Base-by-base conservation (phyloP, 768 basidiomycete genomes). In the Mycena filopes region DNA sequence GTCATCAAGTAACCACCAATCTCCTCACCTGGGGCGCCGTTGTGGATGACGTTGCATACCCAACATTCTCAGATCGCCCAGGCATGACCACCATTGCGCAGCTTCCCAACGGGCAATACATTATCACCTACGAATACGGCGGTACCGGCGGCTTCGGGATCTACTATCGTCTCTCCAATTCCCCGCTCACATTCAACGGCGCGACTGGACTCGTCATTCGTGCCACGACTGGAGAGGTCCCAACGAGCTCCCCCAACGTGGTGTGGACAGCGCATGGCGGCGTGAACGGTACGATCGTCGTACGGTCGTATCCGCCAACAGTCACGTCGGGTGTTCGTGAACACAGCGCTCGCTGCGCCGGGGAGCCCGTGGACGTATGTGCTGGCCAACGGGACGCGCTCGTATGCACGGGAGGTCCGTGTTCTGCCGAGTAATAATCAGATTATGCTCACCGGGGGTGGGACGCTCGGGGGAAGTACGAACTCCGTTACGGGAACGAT, bases 241-340 rank as follows among this genome's bases (percentile, higher is more conserved):
- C 71, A 16, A 63, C 53, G 23, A 63, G 63, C 43, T 70, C 69
- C 26, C 71, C 71, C 9, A 42, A 60, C 40, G 58, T 68, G 3
- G 55, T 42, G n/a, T 70, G 71, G 69, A 72, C 69, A n/a, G 53
- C 69, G 0, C 31, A 50, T 25, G 71, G 71, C 21, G 71, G 71
- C 5, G 41, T 46, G 12, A 70, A 72, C 40, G 69, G 71, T 8
- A 68, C 67, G 13, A 63, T 72, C 7, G 55, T 68, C 28, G 61
- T 72, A 63, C 70, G 3, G 55, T 68, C 28, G 61, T 72, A 5
- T 66, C 60, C 11, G 69, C 69, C 38, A 70, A 64, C 43, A 66
- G 64, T 41, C 64, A 72, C 33, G 56, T 60, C 1, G 69, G 0
- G 64, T 72, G n/a, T 72, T 68, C 33, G 13, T 63, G 45, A 72